Conservation (phyloP, 108 stramenopile genomes). For the Skeletonema costatum region DNA sequence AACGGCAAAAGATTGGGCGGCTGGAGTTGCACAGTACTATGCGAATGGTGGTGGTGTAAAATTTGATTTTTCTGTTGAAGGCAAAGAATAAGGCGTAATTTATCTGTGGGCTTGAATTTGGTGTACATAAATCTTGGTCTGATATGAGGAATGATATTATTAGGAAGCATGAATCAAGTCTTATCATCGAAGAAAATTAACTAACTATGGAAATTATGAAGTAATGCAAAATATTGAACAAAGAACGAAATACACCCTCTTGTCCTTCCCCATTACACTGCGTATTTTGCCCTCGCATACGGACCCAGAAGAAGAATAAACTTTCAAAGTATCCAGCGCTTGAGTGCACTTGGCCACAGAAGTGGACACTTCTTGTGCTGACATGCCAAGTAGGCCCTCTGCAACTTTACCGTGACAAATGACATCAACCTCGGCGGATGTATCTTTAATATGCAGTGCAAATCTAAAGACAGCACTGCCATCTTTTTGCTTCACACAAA, state of each 20-base stretch:
- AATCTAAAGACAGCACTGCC: conserved; percentile 44
- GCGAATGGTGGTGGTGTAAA: conserved; percentile 49
- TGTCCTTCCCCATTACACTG: conserved; percentile 32
- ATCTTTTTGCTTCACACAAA: conserved; percentile 36
- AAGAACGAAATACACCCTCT: conserved; percentile 32
- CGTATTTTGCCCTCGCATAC: conserved; percentile 33
- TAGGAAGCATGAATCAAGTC: no score
- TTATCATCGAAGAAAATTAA: background rate
- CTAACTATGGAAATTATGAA: background rate
- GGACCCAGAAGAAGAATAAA: conserved; percentile 21
- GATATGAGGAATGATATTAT: no score
- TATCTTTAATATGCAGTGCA: conserved; percentile 50
- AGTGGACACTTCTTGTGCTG: conserved; percentile 17
- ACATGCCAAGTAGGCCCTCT: conserved; percentile 44
- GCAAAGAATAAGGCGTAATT: background rate
- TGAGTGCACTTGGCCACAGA: conserved; percentile 3
- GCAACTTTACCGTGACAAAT: conserved; percentile 48
- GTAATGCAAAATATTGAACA: conserved; percentile 29
- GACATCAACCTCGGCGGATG: conserved; percentile 48
- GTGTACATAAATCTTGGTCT: no score
- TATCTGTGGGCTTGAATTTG: background rate
- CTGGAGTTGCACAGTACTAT: conserved; percentile 48
- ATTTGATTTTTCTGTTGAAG: conserved; percentile 53
- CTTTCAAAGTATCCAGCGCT: conserved; percentile 27
- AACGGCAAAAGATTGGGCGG: conserved; percentile 28